Conservation (phyloP, 495 filamentous ascomycete species). For the Penicillium chermesinum region DNA sequence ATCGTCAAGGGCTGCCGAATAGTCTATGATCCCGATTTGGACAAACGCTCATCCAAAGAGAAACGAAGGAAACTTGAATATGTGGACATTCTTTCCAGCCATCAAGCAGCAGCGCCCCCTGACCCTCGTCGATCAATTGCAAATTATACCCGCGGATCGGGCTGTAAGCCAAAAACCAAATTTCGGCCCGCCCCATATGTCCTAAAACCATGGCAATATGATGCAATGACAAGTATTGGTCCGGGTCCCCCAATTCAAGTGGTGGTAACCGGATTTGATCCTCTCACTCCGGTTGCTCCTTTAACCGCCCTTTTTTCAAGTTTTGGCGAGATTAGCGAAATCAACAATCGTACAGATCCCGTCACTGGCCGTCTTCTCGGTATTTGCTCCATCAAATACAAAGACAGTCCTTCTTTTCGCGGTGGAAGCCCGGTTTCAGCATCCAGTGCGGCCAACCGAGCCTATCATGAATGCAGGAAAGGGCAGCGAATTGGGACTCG, state of each 20-base stretch:
- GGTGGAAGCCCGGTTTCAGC: slow-evolving; percentile 54
- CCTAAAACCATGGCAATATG: slow-evolving; percentile 71
- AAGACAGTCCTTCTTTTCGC: slow-evolving; percentile 58
- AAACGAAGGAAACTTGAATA: slow-evolving; percentile 68
- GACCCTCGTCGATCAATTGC: slow-evolving; percentile 72
- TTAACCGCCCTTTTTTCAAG: slow-evolving; percentile 75
- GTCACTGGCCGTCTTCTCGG: slow-evolving; percentile 89
- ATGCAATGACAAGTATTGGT: slow-evolving; percentile 73
- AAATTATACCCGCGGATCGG: slow-evolving; percentile 51
- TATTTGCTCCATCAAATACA: slow-evolving; percentile 84
- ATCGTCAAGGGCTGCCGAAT: slow-evolving; percentile 62
- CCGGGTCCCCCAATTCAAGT: slow-evolving; percentile 86
- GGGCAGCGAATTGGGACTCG: slow-evolving; percentile 69
- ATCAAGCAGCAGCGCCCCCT: slow-evolving; percentile 59
- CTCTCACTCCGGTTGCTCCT: slow-evolving; percentile 71
- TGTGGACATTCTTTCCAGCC: slow-evolving; percentile 60
- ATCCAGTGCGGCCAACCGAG: slow-evolving; percentile 69
- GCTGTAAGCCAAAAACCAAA: slow-evolving; percentile 66
- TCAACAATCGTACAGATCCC: slow-evolving; percentile 87
- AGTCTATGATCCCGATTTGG: slow-evolving; percentile 70
- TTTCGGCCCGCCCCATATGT: slow-evolving; percentile 73
- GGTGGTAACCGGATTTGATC: slow-evolving; percentile 89
- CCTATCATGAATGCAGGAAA: slow-evolving; percentile 55
- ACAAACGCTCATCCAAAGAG: slow-evolving; percentile 55
- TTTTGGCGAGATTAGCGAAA: slow-evolving; percentile 83